phyloP scores from a whole-genome alignment of 2,329 filamentous ascomycete genomes.

The Cladosporium sp. region DNA sequence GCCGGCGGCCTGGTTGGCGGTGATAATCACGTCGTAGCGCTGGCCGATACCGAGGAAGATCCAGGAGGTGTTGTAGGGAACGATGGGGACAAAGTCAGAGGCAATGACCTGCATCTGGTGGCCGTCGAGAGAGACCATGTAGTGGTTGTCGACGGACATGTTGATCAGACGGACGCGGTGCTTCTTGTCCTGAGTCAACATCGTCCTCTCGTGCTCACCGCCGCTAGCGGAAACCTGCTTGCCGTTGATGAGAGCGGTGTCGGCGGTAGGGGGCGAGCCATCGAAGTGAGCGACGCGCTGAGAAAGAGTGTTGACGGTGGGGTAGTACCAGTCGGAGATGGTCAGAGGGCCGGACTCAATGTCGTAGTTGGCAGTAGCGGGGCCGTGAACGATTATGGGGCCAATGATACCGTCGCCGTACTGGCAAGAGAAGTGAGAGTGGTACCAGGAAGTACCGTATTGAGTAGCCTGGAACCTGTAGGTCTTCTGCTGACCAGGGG shows the following conservation, averaged over 20 bases:
- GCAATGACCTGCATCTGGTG: constrained; percentile 32
- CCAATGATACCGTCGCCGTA: constrained; percentile 56
- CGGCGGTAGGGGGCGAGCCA: constrained; percentile 41
- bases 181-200: constrained; percentile 33
- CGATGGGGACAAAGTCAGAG: constrained; percentile 25
- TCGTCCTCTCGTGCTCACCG: constrained; percentile 27
- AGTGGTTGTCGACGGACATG: constrained; percentile 39
- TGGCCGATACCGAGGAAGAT: constrained; percentile 35
- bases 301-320: constrained; percentile 22
- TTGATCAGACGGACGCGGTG: constrained; percentile 43
- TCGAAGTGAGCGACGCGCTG: constrained; percentile 26
- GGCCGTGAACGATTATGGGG: constrained; percentile 56
- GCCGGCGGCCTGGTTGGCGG: constrained; percentile 28
- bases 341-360: constrained; percentile 56
- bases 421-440: constrained; percentile 52
- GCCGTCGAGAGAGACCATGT: constrained; percentile 34
- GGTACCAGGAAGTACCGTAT: constrained; percentile 45
- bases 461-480: constrained; percentile 54
- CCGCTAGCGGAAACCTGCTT: constrained; percentile 31
- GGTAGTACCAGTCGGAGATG: constrained; percentile 53
- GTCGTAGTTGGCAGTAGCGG: constrained; percentile 55
- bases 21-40: constrained; percentile 37
- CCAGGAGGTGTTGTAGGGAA: constrained; percentile 26
- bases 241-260: constrained; percentile 42
- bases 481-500: constrained; percentile 47